Evolutionary conservation across 1,284 basidiomycete genomes (phyloP).

Genomic region (Cryptococcus sp.): DNA sequence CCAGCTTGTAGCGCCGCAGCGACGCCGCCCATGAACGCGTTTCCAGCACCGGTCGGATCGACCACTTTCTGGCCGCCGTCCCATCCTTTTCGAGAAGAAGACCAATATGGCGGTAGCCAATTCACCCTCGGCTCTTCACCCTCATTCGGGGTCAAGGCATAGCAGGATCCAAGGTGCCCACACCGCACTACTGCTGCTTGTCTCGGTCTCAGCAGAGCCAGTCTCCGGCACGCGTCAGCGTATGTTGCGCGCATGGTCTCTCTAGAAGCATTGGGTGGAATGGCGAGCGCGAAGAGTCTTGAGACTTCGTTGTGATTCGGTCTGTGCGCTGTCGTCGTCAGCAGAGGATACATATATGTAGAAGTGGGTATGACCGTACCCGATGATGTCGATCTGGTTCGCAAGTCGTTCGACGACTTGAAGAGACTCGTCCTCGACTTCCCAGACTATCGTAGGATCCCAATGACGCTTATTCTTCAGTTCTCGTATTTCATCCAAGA

Average conservation of each 20-base stretch:
- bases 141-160: constrained; percentile 15
- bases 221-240: constrained; percentile 5
- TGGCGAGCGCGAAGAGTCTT: constrained; percentile 27
- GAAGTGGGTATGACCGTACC: constrained; percentile 20
- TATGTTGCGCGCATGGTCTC: constrained; percentile 8
- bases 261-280: constrained; percentile 6
- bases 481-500: constrained; percentile 26
- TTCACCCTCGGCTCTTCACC: constrained; percentile 14
- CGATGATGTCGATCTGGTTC: constrained; percentile 34
- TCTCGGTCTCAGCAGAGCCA: constrained; percentile 22
- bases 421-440: constrained; percentile 42
- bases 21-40: constrained; percentile 50
- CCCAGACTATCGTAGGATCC: constrained; percentile 40
- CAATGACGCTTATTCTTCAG: constrained; percentile 18
- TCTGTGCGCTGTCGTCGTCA: constrained; percentile 19
- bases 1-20: constrained; percentile 41
- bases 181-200: constrained; percentile 33
- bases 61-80: constrained; percentile 26
- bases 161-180: constrained; percentile 36
- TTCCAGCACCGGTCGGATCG: constrained; percentile 51
- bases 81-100: constrained; percentile 14
- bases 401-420: constrained; percentile 23
- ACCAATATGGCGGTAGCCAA: constrained; percentile 41
- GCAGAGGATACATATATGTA: background rate
- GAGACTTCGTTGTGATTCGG: constrained; percentile 51